Conservation (phyloP, 2,329 filamentous ascomycete genomes). For the Ascochyta rabiei region DNA sequence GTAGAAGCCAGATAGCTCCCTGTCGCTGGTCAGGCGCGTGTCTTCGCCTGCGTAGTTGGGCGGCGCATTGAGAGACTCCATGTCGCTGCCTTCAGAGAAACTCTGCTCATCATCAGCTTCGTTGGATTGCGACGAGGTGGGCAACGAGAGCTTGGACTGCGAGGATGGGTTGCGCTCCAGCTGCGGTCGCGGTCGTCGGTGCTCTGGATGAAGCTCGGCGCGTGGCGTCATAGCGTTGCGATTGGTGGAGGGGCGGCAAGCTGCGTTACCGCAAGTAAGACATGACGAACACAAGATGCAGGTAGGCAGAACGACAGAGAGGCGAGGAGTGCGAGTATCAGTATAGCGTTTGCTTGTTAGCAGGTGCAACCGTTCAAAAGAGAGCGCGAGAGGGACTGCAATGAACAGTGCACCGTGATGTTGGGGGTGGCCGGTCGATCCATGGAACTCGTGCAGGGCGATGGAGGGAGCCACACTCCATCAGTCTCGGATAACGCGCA, state of each 20-base stretch:
- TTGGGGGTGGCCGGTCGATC: slow-evolving; percentile 9
- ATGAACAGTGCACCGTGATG: background rate
- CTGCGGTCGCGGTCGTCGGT: slow-evolving; percentile 33
- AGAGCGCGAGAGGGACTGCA: background rate
- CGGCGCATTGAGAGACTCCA: slow-evolving; percentile 39
- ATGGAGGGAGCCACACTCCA: slow-evolving; percentile 14
- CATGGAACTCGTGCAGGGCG: slow-evolving; percentile 13
- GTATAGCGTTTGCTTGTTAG: background rate
- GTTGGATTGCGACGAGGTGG: slow-evolving; percentile 47
- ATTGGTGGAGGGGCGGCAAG: slow-evolving; percentile 30
- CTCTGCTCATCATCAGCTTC: slow-evolving; percentile 54
- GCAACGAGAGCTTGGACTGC: slow-evolving; percentile 43
- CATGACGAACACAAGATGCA: slow-evolving; percentile 10
- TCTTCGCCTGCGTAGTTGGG: slow-evolving; percentile 82
- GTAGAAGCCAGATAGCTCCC: slow-evolving; percentile 94
- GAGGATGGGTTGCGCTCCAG: slow-evolving; percentile 40
- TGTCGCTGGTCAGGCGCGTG: slow-evolving; percentile 81
- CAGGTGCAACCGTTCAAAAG: background rate
- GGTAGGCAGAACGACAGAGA: background rate
- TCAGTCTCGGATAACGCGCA: slow-evolving; percentile 17
- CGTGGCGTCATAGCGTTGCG: slow-evolving; percentile 39
- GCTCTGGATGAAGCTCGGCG: slow-evolving; percentile 18
- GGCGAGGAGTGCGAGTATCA: background rate
- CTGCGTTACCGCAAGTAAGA: slow-evolving; percentile 12
- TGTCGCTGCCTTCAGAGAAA: slow-evolving; percentile 38